Base-by-base conservation (phyloP, 1,139 yeast genomes). In the Yamadazyma epiphylla region DNA sequence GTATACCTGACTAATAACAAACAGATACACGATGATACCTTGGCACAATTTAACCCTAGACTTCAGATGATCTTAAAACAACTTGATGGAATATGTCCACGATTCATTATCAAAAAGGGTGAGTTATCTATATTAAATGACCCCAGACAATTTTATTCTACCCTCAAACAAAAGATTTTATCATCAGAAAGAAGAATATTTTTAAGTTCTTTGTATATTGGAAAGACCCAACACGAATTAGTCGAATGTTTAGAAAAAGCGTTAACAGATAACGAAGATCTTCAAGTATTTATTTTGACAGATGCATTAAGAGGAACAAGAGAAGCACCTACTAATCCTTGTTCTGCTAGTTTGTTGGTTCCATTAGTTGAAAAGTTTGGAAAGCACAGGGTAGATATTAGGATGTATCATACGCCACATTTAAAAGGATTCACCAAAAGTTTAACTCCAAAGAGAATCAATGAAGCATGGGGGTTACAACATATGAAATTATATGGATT, bases 401-500 rank as follows among this genome's bases (percentile, higher is more conserved):
- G 95, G 44, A 73, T 89, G 71, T 91, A 85, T 54, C 95, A 85
- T 45, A 91, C 98, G 0, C 98, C 99, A 0, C 81, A 81, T 41
- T 70, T 86, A 42, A 64, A 73, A 27, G 95, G 95, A 0, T 51
- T 84, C 36, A 70, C 75, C 35, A 78, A 80, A 48, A 48, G 61
- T 13, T 34, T 85, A 29, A 69, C 88, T 4, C 98, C 99, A 0
- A 81, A 74, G 36, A 69, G 98, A 39, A 69, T 89, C 39, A 88
- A 89, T 53, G 99, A 91, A 60, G 91, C 95, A 5, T 74, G 73
- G 60, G 99, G 99, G 0, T 67, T 91, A 31, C 99, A 91, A 57
- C 99, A 91, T 53, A 94, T 91, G 98, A 91, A 91, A 55, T 70
- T 94, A 24, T 91, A 91, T 52, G 98, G 98, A 2, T 80, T 88